Base-by-base conservation (phyloP, 306 rosid species). In the Sicyos baderoa region DNA sequence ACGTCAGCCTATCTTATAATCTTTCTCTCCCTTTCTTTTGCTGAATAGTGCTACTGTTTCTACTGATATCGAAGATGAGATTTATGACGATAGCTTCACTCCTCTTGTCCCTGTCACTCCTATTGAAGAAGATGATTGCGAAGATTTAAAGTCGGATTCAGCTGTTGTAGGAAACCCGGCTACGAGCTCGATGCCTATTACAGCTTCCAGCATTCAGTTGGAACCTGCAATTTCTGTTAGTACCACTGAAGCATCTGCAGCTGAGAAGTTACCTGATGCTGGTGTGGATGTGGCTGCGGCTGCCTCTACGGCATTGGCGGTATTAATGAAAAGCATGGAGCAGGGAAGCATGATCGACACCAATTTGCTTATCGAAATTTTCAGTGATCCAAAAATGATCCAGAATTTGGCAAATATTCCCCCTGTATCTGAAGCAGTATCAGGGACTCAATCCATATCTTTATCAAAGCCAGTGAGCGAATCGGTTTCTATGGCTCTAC, bases 301-400 rank as follows among this genome's bases (percentile, higher is more conserved):
- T 61, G 81, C 91, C 32, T 76, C 86, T 12, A 62, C 83, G 21
- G 82, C 85, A 49, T 49, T 81, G 32, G 77, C 87, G 10, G 76
- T 89, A 72, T 29, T 83, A 60, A 50, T 61, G 77, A 79, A 75
- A 59, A 79, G 76, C 64, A 80, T 60, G 8, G 85, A 91, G 74
- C 81, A 79, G 71, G 89, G 84, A 25, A 77, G 77, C 79, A 3
- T 67, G 76, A 82, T 90, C 9, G 92, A 88, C 63, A 80, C 82
- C 4, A 81, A 85, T 68, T 70, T 84, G 52, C 93, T 91, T 48
- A 72, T 86, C 59, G 79, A 74, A 62, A 80, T 91, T 61, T 74
- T 86, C 23, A 82, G 75, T 16, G 91, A 91, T 72, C 89, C 90
- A 21, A 77, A 79, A 76, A 68, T 86, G 85, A 81, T 88, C 67